These are phyloP conservation scores for Mrakia gelida DNA, from an alignment of 768 basidiomycete genomes.

Conservation along the genomic window DNA sequence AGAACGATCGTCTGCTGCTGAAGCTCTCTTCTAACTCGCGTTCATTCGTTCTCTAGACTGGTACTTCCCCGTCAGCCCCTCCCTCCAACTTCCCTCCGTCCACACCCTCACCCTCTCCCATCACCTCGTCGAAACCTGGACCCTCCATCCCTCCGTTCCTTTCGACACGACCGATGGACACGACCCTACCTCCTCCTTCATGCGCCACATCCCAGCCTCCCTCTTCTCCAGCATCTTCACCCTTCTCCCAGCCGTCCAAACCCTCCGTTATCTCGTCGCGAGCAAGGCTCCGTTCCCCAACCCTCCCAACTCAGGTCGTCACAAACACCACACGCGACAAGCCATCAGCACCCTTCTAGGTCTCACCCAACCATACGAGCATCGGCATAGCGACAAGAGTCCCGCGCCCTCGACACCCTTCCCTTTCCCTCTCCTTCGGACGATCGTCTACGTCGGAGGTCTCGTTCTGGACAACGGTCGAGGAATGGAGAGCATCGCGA, in stretches of 20 bases:
- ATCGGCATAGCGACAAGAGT: too few relatives aligned
- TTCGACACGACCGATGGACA: background rate
- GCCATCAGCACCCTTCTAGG: background rate
- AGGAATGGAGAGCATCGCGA: background rate
- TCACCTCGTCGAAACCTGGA: background rate
- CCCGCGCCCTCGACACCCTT: background rate
- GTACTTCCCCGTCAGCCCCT: background rate
- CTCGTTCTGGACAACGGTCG: background rate
- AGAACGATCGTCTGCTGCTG: background rate
- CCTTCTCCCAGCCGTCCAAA: background rate
- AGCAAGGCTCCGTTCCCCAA: background rate
- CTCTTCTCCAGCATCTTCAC: slow-evolving; percentile 31
- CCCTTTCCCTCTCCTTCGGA: background rate
- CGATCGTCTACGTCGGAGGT: background rate
- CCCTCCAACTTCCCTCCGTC: background rate
- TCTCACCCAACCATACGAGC: background rate
- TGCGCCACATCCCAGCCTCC: slow-evolving; percentile 28
- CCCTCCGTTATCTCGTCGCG: background rate
- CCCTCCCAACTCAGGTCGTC: background rate
- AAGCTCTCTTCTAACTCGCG: background rate
- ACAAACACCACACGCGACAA: background rate
- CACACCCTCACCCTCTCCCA: slow-evolving; percentile 7
- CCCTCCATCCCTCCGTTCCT: background rate
- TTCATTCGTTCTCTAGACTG: background rate
- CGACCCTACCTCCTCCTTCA: background rate